Evolutionary conservation across 2,329 filamentous ascomycete genomes (phyloP).

Genomic region (Biscogniauxia marginata): DNA sequence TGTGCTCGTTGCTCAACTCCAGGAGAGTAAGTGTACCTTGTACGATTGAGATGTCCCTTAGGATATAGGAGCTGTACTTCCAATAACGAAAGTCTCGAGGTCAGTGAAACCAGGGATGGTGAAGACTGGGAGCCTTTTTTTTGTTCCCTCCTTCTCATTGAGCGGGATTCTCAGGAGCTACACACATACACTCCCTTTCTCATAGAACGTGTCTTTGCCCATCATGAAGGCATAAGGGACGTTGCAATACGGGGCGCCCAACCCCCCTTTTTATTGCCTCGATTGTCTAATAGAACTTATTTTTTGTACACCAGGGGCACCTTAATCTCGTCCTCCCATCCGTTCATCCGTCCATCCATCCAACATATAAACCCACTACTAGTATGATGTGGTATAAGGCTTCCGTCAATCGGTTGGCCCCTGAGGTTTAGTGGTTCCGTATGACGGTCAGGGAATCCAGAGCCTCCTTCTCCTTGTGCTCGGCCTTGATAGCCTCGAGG

Average conservation of each 20-base stretch:
- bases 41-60: too few species aligned
- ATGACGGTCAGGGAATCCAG: constrained; percentile 33
- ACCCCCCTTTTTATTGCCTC: background rate
- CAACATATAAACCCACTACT: too few species aligned
- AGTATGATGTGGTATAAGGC: too few species aligned
- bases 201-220: background rate
- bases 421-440: constrained; percentile 27
- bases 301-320: background rate
- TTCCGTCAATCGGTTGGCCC: background rate
- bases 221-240: background rate
- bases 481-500: constrained; percentile 49
- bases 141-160: background rate
- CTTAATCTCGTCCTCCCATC: background rate
- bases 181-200: background rate
- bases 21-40: too few species aligned
- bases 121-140: too few species aligned
- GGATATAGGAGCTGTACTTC: too few species aligned
- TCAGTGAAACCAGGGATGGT: too few species aligned
- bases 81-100: too few species aligned
- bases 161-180: background rate
- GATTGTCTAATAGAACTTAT: background rate
- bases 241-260: background rate
- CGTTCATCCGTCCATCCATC: too few species aligned
- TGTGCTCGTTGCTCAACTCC: too few species aligned
- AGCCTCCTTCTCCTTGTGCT: constrained; percentile 50